Conservation (phyloP, 768 basidiomycete species). For the Tricholomella constricta region DNA sequence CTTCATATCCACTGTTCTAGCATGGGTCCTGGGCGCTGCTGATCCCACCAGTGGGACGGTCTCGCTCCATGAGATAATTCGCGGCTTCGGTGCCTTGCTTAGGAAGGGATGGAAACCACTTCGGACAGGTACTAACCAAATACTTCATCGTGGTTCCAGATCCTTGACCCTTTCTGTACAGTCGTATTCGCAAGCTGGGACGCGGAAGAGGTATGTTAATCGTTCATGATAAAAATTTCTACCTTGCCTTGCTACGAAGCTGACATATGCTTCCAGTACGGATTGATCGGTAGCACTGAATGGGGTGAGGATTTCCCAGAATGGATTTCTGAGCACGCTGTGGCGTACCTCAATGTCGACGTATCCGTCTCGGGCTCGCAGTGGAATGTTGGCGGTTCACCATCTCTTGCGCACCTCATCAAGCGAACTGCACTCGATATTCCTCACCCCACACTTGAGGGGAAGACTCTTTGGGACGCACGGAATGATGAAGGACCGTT, state of each 20-base stretch:
- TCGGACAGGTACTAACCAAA: constrained; percentile 44
- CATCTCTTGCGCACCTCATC: constrained; percentile 80
- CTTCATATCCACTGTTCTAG: constrained; percentile 24
- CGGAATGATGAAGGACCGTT: constrained; percentile 59
- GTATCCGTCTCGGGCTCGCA: constrained; percentile 63
- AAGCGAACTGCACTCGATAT: constrained; percentile 67
- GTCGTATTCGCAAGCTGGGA: constrained; percentile 78
- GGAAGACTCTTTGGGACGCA: constrained; percentile 81
- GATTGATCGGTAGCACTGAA: constrained; percentile 85
- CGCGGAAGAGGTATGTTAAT: constrained; percentile 69
- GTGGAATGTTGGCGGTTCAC: constrained; percentile 64
- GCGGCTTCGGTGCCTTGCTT: constrained; percentile 69
- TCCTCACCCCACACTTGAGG: constrained; percentile 67
- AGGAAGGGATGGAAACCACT: constrained; percentile 83
- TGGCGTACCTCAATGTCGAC: constrained; percentile 87
- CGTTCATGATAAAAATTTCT: background rate
- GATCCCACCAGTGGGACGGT: constrained; percentile 84
- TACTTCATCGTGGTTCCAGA: background rate
- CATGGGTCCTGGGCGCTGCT: constrained; percentile 79
- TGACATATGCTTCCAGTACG: constrained; percentile 39
- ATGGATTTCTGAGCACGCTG: constrained; percentile 80
- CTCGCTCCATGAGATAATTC: constrained; percentile 74
- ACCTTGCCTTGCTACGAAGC: background rate
- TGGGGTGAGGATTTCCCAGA: constrained; percentile 90
- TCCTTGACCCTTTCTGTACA: constrained; percentile 12